Base-by-base conservation (phyloP, 306 rosid genomes). In the Begonia fuchsioides region DNA sequence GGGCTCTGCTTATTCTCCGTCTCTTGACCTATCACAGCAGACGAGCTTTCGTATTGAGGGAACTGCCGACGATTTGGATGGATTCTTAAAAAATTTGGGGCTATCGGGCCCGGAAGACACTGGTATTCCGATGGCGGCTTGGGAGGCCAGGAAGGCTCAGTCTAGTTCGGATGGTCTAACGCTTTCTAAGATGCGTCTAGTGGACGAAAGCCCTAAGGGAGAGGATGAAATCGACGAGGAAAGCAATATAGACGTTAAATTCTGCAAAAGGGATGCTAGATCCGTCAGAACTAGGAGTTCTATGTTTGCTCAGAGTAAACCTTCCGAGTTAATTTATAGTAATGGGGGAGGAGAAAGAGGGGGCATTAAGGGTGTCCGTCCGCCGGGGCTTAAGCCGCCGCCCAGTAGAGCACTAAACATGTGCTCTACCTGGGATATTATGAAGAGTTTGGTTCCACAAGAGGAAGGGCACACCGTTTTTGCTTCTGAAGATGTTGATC, bases 31-130 rank as follows among this genome's bases (percentile, higher is more conserved):
- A 11, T 13, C 61, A 15, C 80, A 81, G 47, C 74, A 75, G 32
- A 72, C 70, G 16, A 81, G 97, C 82, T 84, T 90, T 68, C 78
- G 97, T 12, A 68, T 84, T 38, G 76, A 70, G 47, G 97, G 97
- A 17, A 44, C 39, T 8, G 90, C 74, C 4, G 97, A 83, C 39
- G 93, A 90, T 44, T 15, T 90, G 38, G 86, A 84, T 32, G 50
- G 49, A 39, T 62, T 84, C 12, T 84, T 69, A 59, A 14, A 38
- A 59, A 58, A 52, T 14, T 59, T 84, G 44, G 97, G 95, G 1
- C 35, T 26, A 26, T 67, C 78, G 2, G 90, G 96, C 15, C 84
- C 93, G 0, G 97, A 90, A 9, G 97, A 84, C 56, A 81, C 84
- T 16, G 55, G 68, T 3, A 84, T 84, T 20, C 77, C 97, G 12